A percentile compares a stretch with the other conserved stretches of the same genome.
phyloP scores from a whole-genome alignment of 2,329 filamentous ascomycete species.

The Pseudogymnoascus sp. region DNA sequence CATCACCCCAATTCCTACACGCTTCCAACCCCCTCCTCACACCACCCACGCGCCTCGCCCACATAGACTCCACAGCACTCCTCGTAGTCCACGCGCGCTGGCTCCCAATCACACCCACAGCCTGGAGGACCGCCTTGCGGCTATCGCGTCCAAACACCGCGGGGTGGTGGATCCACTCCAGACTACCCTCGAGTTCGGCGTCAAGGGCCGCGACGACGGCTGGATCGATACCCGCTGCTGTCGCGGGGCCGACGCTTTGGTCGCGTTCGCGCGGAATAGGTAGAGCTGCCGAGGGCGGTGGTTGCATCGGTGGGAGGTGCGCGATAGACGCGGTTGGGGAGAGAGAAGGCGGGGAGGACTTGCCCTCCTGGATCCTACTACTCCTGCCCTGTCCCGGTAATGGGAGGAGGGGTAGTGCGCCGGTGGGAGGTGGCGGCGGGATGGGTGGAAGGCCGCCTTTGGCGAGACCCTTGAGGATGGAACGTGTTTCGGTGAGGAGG shows the following conservation, averaged over 20 bases:
- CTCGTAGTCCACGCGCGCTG: conserved; percentile 92
- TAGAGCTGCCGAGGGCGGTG: conserved; percentile 30
- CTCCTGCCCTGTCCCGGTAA: background rate
- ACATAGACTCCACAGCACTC: conserved; percentile 78
- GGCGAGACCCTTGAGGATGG: conserved; percentile 88
- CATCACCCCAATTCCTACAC: conserved; percentile 88
- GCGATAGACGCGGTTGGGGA: background rate
- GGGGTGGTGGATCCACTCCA: conserved; percentile 97
- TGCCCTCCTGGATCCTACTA: background rate
- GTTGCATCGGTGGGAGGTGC: conserved; percentile 23
- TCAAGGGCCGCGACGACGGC: conserved; percentile 79
- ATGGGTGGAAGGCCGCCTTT: conserved; percentile 91
- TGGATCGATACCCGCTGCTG: conserved; percentile 67
- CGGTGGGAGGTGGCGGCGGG: conserved; percentile 47
- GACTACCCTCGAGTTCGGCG: conserved; percentile 75
- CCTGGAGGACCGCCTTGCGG: conserved; percentile 89
- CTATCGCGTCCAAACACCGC: conserved; percentile 90
- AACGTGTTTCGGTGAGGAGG: conserved; percentile 83
- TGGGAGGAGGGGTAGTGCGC: conserved; percentile 12
- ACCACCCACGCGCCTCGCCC: conserved; percentile 74
- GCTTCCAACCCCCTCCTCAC: conserved; percentile 73
- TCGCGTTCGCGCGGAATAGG: conserved; percentile 41
- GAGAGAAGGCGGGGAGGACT: background rate
- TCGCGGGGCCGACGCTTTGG: conserved; percentile 39
- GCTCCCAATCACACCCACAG: conserved; percentile 91